These are phyloP conservation scores for Hypoxylon sp. DNA, from an alignment of 2,329 filamentous ascomycete genomes.

Conservation along the genomic window DNA sequence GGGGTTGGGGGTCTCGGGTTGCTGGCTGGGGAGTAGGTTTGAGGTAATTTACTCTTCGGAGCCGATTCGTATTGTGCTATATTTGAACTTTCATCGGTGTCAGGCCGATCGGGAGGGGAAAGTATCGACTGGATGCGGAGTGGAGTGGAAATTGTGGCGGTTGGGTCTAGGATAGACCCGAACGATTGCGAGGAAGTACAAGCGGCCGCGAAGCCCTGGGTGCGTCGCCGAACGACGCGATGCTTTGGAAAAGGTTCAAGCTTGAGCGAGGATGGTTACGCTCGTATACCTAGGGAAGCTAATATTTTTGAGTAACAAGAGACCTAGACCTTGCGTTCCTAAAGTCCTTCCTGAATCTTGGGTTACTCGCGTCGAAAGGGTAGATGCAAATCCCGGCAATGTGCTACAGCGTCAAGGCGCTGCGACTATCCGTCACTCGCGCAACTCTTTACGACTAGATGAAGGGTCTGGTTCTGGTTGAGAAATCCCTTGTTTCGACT, in stretches of 20 bases:
- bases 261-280: constrained; percentile 14
- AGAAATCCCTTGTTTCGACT: constrained; percentile 5
- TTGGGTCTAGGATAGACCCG: constrained; percentile 56
- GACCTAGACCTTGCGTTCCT: constrained; percentile 19
- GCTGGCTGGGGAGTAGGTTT: constrained; percentile 51
- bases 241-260: constrained; percentile 14
- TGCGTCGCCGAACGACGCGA: constrained; percentile 27
- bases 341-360: constrained; percentile 19
- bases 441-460: not conserved
- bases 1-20: constrained; percentile 48
- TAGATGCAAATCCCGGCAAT: constrained; percentile 28
- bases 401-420: constrained; percentile 45
- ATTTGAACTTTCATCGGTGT: constrained; percentile 53
- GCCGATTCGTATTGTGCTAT: constrained; percentile 49
- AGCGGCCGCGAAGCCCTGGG: constrained; percentile 28
- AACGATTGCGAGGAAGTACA: constrained; percentile 38
- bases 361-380: constrained; percentile 26
- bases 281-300: constrained; percentile 29
- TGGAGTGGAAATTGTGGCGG: constrained; percentile 64
- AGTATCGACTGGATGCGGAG: constrained; percentile 65
- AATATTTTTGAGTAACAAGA: constrained; percentile 35
- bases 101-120: constrained; percentile 58
- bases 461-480: constrained; percentile 15
- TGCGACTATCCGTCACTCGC: constrained; percentile 38
- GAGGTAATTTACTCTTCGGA: constrained; percentile 54